Conservation (phyloP, 2,329 filamentous ascomycete genomes). For the Thelonectria blattea region DNA sequence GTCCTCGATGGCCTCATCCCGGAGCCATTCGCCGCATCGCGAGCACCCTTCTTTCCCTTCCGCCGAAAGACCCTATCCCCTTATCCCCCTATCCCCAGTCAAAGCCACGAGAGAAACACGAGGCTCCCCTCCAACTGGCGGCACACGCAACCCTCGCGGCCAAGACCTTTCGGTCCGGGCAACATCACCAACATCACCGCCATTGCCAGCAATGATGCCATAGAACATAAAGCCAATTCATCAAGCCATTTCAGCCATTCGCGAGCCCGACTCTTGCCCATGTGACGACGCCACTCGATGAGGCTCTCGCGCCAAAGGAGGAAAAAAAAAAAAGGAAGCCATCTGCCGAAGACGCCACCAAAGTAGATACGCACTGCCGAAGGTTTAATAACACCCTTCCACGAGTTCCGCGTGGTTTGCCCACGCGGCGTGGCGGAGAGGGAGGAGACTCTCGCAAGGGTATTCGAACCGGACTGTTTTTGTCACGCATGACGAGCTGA, state of each 20-base stretch:
- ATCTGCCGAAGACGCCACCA: background rate
- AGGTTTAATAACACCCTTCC: background rate
- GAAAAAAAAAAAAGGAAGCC: too few species aligned
- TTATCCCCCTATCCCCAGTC: too few species aligned
- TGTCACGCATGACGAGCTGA: background rate
- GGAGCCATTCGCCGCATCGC: background rate
- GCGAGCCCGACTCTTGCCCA: too few species aligned
- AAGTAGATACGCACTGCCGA: background rate
- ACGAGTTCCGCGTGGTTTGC: background rate
- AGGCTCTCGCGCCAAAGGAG: background rate
- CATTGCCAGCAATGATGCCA: background rate
- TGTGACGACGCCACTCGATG: background rate
- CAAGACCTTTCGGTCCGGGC: too few species aligned
- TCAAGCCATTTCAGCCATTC: background rate
- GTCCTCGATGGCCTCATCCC: background rate
- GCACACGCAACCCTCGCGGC: too few species aligned
- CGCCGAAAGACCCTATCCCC: background rate
- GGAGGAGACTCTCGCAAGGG: too few species aligned
- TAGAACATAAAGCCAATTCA: background rate
- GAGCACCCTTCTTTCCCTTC: background rate
- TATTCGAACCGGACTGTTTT: too few species aligned
- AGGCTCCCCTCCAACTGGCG: too few species aligned
- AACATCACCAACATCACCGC: too few species aligned
- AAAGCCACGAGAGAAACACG: too few species aligned
- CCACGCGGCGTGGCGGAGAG: too few species aligned